Conservation (phyloP, 495 filamentous ascomycete genomes). For the Penicillium canescens region DNA sequence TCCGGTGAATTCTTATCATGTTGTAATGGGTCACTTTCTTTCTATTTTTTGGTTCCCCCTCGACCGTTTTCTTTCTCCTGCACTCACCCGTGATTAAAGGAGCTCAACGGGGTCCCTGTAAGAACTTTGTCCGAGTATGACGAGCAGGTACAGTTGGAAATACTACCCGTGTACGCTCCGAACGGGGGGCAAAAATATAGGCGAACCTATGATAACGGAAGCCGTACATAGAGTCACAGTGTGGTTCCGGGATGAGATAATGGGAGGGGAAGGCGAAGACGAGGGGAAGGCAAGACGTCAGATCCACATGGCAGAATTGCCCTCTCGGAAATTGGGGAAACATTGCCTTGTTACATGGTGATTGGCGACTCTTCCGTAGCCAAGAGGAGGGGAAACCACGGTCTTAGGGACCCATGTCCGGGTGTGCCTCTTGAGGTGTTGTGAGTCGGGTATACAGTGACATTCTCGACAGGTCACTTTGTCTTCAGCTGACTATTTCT, state of each 20-base stretch:
- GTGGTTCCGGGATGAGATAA: no score
- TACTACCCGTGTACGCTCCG: background rate
- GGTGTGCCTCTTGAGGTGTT: slow-evolving; percentile 1
- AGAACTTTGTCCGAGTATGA: slow-evolving; percentile 14
- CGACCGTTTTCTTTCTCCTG: background rate
- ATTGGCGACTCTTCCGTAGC: background rate
- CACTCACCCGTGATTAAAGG: slow-evolving; percentile 9
- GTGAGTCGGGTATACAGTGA: background rate
- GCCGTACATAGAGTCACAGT: no score
- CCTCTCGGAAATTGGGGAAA: slow-evolving; percentile 17
- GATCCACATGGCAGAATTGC: slow-evolving; percentile 24
- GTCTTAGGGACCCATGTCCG: background rate
- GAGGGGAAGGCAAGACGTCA: slow-evolving; percentile 18
- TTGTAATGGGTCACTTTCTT: background rate
- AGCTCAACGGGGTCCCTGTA: background rate
- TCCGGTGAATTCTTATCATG: background rate
- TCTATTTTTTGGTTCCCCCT: background rate
- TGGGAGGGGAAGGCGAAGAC: slow-evolving; percentile 1
- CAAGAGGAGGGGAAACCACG: background rate
- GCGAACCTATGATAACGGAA: background rate
- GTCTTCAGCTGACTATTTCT: background rate
- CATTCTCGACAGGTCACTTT: slow-evolving; percentile 1
- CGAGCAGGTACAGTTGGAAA: slow-evolving; percentile 1
- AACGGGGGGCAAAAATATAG: no score
- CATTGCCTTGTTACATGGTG: background rate